Conservation (phyloP, 768 basidiomycete genomes). For the Macrocybe gigantea region DNA sequence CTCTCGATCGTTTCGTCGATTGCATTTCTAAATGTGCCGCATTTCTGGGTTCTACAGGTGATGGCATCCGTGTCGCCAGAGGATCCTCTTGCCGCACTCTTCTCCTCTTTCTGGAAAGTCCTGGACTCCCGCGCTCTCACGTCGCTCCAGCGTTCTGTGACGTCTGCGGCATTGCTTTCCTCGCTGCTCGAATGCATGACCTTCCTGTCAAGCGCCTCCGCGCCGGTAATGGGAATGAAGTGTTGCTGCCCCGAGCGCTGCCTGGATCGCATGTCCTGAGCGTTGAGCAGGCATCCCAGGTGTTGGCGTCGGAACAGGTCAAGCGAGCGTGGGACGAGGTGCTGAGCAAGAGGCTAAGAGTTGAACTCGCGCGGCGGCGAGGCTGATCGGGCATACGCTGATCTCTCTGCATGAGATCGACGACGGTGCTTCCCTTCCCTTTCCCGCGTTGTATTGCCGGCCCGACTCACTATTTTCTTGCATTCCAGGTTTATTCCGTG, state of each 20-base stretch:
- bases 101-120: constrained; percentile 80
- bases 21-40: not conserved
- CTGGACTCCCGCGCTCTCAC: constrained; percentile 62
- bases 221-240: constrained; percentile 2
- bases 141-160: constrained; percentile 44
- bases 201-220: constrained; percentile 46
- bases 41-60: constrained; percentile 14
- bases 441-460: not conserved
- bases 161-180: constrained; percentile 61
- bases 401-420: constrained; percentile 26
- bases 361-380: constrained; percentile 38
- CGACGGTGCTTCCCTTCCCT: constrained; percentile 12
- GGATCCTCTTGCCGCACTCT: constrained; percentile 43
- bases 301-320: constrained; percentile 41
- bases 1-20: not conserved
- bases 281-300: constrained; percentile 1
- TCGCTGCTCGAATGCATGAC: constrained; percentile 66
- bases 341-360: constrained; percentile 34
- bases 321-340: constrained; percentile 45
- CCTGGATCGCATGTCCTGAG: not conserved
- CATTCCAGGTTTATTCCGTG: constrained; percentile 37
- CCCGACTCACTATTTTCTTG: not conserved
- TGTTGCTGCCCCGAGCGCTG: constrained; percentile 2
- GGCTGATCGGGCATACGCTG: constrained; percentile 36
- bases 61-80: constrained; percentile 17